Conservation (phyloP, 2,329 filamentous ascomycete genomes). For the Epichloe coenophiala region DNA sequence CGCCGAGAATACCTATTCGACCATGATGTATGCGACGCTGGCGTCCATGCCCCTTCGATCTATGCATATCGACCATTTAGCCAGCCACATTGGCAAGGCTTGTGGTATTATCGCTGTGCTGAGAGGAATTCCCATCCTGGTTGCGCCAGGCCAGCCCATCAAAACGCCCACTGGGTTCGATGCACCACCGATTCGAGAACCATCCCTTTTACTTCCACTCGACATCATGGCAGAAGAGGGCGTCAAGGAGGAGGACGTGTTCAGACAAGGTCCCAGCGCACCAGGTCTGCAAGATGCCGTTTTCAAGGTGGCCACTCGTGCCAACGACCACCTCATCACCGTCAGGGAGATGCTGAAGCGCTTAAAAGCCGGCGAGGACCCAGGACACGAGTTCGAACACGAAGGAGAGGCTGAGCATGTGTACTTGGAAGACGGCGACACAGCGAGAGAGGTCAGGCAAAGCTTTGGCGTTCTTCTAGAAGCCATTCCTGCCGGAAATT, state of each 20-base stretch:
- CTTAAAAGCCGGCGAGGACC: constrained; percentile 56
- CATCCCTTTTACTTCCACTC: constrained; percentile 62
- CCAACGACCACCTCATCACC: constrained; percentile 91
- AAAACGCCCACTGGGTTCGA: constrained; percentile 27
- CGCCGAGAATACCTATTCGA: constrained; percentile 89
- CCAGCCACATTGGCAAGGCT: constrained; percentile 90
- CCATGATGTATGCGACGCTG: constrained; percentile 76
- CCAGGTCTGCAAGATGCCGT: constrained; percentile 76
- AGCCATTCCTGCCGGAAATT: constrained; percentile 63
- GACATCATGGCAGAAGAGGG: constrained; percentile 77
- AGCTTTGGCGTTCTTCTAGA: constrained; percentile 74
- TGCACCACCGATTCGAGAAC: constrained; percentile 26
- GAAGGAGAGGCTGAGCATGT: constrained; percentile 58
- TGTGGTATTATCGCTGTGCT: constrained; percentile 76
- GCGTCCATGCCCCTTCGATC: constrained; percentile 68
- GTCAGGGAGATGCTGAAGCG: constrained; percentile 82
- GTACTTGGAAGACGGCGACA: constrained; percentile 28
- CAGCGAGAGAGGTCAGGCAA: constrained; percentile 32
- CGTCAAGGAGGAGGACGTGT: constrained; percentile 79
- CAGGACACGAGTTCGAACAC: constrained; percentile 84
- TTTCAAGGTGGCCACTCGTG: constrained; percentile 82
- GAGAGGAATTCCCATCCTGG: constrained; percentile 79
- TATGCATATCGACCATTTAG: constrained; percentile 79
- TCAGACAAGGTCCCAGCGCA: constrained; percentile 65
- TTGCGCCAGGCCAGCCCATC: constrained; percentile 47